Base-by-base conservation (phyloP, 139 green algal genomes). In the Picochlorum sp. region DNA sequence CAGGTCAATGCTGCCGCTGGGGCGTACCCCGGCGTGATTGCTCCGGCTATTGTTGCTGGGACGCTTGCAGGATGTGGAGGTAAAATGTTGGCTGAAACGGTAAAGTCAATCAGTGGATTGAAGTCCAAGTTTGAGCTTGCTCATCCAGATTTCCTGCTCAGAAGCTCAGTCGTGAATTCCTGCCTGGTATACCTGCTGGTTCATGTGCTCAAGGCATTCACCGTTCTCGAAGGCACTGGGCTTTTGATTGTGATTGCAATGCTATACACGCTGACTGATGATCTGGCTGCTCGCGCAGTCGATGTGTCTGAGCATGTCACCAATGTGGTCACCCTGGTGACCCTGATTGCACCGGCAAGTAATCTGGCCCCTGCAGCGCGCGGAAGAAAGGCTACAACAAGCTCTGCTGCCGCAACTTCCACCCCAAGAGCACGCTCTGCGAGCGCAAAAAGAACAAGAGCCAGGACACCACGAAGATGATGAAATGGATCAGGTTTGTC, bases 261-360 rank as follows among this genome's bases (percentile, higher is more conserved):
- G 23, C 6, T 45, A 11, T 45, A 20, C 34, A 20, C 60, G 15
- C 37, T 66, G 13, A 56, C 37, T 45, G 60, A 55, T 23, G 60
- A 66, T 31, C 13, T 66, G 18, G 9, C 57, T 38, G 60, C 34
- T 21, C 18, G 13, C 16, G 23, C 34, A 38, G 14, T 26, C 8
- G 58, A 65, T 31, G 20, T 31, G n/a, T 57, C 20, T 0, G 58
- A 45, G 41, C 44, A 28, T 26, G 20, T 65, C 58, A 57, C 23
- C 15, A 65, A 65, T 31, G 58, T 52, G 20, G 57, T 65, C 23
- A 65, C 20, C 6, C 57, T 21, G n/a, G 23, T 65, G 13, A 65
- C 58, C 15, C 8, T 65, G 20, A 58, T 65, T 52, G 58, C 41
- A 18, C n/a, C 41, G 7, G n/a, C 58, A 15, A 20, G n/a, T 57